phyloP scores from a whole-genome alignment of 2,329 filamentous ascomycete genomes.

The Aspergillus fructus region DNA sequence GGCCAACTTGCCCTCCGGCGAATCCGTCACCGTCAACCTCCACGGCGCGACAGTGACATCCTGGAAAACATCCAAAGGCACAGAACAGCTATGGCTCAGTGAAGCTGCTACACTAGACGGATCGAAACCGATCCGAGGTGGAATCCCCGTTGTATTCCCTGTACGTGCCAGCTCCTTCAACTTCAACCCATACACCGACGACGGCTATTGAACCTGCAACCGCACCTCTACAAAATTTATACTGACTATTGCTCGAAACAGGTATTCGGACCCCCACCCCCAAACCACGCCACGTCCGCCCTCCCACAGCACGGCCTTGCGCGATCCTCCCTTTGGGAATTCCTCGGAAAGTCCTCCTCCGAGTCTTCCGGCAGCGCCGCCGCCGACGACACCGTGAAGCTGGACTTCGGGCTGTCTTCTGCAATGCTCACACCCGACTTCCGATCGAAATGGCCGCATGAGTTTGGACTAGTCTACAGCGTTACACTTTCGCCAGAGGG shows the following conservation, averaged over 20 bases:
- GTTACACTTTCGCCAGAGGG: slow-evolving; percentile 76
- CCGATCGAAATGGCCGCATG: slow-evolving; percentile 75
- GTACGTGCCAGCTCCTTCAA: slow-evolving; percentile 51
- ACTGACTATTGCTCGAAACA: not conserved
- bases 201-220: not conserved
- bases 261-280: slow-evolving; percentile 82
- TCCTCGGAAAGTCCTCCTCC: slow-evolving; percentile 74
- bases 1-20: slow-evolving; percentile 81
- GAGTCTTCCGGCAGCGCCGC: slow-evolving; percentile 52
- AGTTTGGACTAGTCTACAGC: slow-evolving; percentile 90
- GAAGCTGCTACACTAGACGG: slow-evolving; percentile 79
- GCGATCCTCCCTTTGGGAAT: slow-evolving; percentile 87
- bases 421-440: slow-evolving; percentile 67
- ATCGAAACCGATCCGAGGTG: slow-evolving; percentile 83
- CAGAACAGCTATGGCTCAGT: slow-evolving; percentile 85
- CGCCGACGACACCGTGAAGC: slow-evolving; percentile 73
- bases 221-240: not conserved
- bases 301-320: slow-evolving; percentile 96
- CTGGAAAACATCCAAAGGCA: slow-evolving; percentile 79
- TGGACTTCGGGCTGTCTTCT: slow-evolving; percentile 88
- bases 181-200: not conserved
- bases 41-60: slow-evolving; percentile 88
- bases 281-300: slow-evolving; percentile 66
- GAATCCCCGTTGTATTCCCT: slow-evolving; percentile 89
- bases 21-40: slow-evolving; percentile 82